These are phyloP conservation scores for Taphrina sp. DNA, from an alignment of 1,139 yeast species.

Conservation along the genomic window DNA sequence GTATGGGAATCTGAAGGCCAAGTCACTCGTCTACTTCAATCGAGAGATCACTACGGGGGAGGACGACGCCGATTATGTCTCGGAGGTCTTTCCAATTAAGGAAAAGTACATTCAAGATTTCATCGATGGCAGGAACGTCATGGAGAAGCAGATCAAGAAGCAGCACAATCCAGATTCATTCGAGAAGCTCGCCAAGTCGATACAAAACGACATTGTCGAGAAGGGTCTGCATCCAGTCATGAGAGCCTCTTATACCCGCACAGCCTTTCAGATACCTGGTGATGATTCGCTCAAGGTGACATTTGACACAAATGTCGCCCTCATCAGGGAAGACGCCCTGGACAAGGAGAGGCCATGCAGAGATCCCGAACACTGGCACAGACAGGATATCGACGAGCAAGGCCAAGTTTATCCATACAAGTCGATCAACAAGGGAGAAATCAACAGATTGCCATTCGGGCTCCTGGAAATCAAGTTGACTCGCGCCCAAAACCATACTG, in stretches of 20 bases:
- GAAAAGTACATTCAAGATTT: constrained; percentile 74
- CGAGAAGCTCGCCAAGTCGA: constrained; percentile 55
- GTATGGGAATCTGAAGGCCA: constrained; percentile 77
- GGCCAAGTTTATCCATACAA: constrained; percentile 66
- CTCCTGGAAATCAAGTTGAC: constrained; percentile 85
- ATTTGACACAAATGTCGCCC: constrained; percentile 81
- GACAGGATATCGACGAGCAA: constrained; percentile 78
- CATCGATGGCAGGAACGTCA: constrained; percentile 50
- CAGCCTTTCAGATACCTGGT: constrained; percentile 97
- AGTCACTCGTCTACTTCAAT: constrained; percentile 76
- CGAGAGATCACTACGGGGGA: constrained; percentile 62
- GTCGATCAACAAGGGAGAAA: constrained; percentile 82
- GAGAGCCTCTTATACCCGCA: constrained; percentile 82
- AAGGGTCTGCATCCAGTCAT: constrained; percentile 76
- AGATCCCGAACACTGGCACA: constrained; percentile 86
- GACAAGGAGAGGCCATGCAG: constrained; percentile 83
- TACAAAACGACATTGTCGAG: constrained; percentile 63
- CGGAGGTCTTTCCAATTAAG: constrained; percentile 65
- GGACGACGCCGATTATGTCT: constrained; percentile 51
- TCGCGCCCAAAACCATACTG: constrained; percentile 37
- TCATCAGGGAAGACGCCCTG: constrained; percentile 86
- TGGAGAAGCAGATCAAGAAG: constrained; percentile 54
- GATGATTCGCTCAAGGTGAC: constrained; percentile 87
- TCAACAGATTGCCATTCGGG: constrained; percentile 78
- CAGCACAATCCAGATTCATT: constrained; percentile 57